Evolutionary conservation across 257 asterid genomes (phyloP).

Genomic region (Osmanthus fragrans): DNA sequence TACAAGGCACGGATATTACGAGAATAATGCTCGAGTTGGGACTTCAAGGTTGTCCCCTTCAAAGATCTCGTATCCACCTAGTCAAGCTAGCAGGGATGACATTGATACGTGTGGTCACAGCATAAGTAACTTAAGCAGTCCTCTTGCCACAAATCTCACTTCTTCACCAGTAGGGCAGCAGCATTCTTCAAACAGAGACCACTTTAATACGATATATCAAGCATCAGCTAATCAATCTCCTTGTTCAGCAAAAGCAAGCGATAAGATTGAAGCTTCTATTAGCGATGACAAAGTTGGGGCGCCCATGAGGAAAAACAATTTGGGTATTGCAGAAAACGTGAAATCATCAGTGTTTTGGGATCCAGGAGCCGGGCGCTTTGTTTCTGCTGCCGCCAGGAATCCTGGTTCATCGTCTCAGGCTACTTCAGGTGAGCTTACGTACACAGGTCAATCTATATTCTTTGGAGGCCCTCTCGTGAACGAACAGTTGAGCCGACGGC

Average conservation of each 20-base stretch:
- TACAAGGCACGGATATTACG: constrained; percentile 59
- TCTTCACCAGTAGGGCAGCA: constrained; percentile 49
- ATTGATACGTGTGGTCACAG: constrained; percentile 69
- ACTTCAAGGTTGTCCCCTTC: constrained; percentile 60
- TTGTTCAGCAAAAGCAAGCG: constrained; percentile 39
- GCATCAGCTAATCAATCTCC: constrained; percentile 60
- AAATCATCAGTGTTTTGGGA: constrained; percentile 87
- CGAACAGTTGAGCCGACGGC: constrained; percentile 49
- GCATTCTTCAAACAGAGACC: constrained; percentile 47
- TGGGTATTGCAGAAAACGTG: constrained; percentile 32
- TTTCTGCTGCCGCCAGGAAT: constrained; percentile 53
- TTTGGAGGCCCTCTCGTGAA: constrained; percentile 78
- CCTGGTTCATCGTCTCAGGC: constrained; percentile 52
- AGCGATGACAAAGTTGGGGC: constrained; percentile 20
- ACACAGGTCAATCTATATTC: constrained; percentile 83
- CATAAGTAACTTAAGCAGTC: constrained; percentile 83
- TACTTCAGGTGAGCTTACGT: constrained; percentile 70
- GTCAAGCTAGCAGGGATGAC: constrained; percentile 81
- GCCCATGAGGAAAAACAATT: constrained; percentile 39
- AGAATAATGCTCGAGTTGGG: constrained; percentile 48
- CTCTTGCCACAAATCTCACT: constrained; percentile 53
- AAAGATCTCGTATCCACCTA: constrained; percentile 78
- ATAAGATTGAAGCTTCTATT: constrained; percentile 25
- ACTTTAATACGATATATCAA: constrained; percentile 66
- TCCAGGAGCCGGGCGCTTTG: constrained; percentile 74